A percentile compares a stretch with the other conserved stretches of the same genome.
phyloP scores from a whole-genome alignment of 2,329 filamentous ascomycete species.

The Lecanoromycetidae sp. region DNA sequence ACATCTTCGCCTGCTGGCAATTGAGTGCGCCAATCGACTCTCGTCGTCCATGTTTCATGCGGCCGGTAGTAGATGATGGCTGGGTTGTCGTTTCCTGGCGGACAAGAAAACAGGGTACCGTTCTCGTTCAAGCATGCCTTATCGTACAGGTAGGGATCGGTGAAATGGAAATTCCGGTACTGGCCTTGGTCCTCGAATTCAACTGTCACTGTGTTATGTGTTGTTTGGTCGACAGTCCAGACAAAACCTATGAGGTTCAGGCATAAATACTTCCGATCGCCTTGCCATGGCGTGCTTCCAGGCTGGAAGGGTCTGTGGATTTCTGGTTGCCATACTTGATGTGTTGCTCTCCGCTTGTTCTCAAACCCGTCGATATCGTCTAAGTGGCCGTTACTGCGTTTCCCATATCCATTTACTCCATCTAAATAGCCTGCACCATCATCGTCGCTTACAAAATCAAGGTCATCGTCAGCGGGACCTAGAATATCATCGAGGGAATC shows the following conservation, averaged over 20 bases:
- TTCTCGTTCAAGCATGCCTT: constrained; percentile 84
- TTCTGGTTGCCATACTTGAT: constrained; percentile 45
- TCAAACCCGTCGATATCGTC: constrained; percentile 33
- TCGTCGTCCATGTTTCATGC: constrained; percentile 89
- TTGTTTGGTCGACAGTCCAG: constrained; percentile 94
- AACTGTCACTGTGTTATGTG: constrained; percentile 83
- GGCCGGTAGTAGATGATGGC: constrained; percentile 91
- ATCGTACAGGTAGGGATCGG: constrained; percentile 89
- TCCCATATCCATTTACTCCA: constrained; percentile 50
- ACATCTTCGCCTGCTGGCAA: constrained; percentile 81
- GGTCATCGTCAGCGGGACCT: constrained; percentile 43
- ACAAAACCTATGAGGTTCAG: constrained; percentile 89
- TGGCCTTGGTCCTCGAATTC: constrained; percentile 95
- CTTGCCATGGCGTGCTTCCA: constrained; percentile 89
- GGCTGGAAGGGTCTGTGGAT: constrained; percentile 83
- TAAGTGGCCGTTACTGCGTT: constrained; percentile 44
- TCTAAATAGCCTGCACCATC: constrained; percentile 82
- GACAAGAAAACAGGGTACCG: constrained; percentile 75
- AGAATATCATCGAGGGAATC: constrained; percentile 79
- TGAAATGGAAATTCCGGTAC: constrained; percentile 93
- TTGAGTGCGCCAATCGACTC: constrained; percentile 78
- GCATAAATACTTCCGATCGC: constrained; percentile 84
- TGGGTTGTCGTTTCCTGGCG: constrained; percentile 52
- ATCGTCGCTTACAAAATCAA: constrained; percentile 87
- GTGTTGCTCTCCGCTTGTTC: constrained; percentile 39